phyloP scores from a whole-genome alignment of 2,329 filamentous ascomycete species.

The Colletotrichum horii region DNA sequence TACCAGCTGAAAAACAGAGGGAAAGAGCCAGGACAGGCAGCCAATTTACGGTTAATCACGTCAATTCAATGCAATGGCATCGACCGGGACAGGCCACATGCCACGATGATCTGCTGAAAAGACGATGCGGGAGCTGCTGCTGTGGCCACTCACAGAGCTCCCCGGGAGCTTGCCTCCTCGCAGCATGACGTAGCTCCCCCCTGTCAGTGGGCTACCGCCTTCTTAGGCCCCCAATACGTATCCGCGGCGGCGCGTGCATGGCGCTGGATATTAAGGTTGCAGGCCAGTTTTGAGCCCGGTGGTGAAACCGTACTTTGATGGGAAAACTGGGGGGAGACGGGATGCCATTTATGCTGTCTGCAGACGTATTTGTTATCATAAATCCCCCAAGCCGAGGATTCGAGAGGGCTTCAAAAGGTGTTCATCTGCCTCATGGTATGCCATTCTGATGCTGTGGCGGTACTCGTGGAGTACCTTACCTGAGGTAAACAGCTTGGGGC shows the following conservation, averaged over 20 bases:
- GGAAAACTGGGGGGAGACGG: neutral
- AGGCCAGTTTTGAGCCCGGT: constrained; percentile 17
- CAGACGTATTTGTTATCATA: neutral
- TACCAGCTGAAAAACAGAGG: neutral
- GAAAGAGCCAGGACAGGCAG: neutral
- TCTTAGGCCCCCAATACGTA: neutral
- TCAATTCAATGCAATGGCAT: constrained; percentile 16
- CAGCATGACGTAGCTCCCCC: constrained; percentile 21
- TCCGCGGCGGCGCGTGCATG: neutral
- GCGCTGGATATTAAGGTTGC: constrained; percentile 21
- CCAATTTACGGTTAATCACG: constrained; percentile 4
- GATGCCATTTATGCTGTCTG: constrained; percentile 1
- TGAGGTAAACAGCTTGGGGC: neutral
- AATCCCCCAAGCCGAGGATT: neutral
- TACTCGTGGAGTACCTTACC: neutral
- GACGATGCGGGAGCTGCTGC: constrained; percentile 14
- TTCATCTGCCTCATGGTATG: neutral
- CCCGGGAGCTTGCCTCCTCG: constrained; percentile 3
- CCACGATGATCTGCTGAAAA: constrained; percentile 19
- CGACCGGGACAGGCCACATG: constrained; percentile 3
- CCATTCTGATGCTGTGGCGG: neutral
- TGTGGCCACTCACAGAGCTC: constrained; percentile 23
- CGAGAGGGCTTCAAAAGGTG: neutral
- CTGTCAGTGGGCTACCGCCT: neutral
- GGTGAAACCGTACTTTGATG: constrained; percentile 14